Evolutionary conservation across 2,329 filamentous ascomycete species (phyloP), one percentile per base, ranked within the genome.

Genomic region (Ceratocystis colombiana): DNA sequence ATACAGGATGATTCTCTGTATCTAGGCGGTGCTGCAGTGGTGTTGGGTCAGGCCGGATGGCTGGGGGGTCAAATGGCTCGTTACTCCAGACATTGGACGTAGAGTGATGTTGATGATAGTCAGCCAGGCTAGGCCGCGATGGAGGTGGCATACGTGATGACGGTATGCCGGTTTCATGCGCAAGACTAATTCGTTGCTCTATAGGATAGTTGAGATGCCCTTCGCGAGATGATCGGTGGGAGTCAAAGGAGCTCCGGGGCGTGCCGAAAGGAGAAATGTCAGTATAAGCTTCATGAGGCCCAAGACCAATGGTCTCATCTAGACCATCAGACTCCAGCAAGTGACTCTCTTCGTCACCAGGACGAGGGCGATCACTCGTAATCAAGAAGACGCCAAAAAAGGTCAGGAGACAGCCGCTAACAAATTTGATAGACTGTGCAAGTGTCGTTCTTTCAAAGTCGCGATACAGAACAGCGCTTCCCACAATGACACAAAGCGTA

Each of bases 351-450:
- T 84, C 81, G n/a, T 82, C 79, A 20, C 82, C 82, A 10, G 79
- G 77, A 15, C 75, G 77, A 63, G 82, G 78, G 70, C 92, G 82
- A 65, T 90, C 91, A 72, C 88, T 96, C 1, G 94, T 97, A 72
- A 99, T 96, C 70, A 96, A 83, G 76, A 94, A 97, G n/a, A 99
- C 94, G 8, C 94, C 94, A 68, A 93, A 86, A 75, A 99, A 99
- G 0, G 94, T 99, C 70, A 99, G 77, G 3, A 90, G 80, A 75
- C 94, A 99, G 46, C 94, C 94, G 25, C 89, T 90, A 12, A 96
- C 78, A 72, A 99, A 99, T 72, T 96, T 96, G 66, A 79, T 78
- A 1, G 89, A 89, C 71, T 90, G 88, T 61, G 85, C 81, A 37
- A 81, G 76, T 0, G 86, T 88, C 6, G 90, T 89, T 53, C 88